Conservation (phyloP, 768 basidiomycete genomes). For the Plicaturopsis crispa region DNA sequence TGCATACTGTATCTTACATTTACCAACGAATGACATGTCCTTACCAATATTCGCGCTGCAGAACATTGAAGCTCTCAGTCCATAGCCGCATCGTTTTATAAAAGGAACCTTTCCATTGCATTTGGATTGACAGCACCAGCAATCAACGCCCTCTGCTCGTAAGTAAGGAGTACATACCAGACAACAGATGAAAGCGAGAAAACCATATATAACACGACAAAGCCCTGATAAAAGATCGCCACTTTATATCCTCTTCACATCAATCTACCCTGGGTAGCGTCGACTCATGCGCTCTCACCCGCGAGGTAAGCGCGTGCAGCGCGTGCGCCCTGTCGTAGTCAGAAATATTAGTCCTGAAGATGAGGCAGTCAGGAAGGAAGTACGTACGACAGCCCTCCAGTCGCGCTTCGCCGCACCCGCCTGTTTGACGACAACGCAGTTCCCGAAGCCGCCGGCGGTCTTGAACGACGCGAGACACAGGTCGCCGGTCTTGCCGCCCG, state of each 20-base stretch:
- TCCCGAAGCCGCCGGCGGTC: conserved; percentile 44
- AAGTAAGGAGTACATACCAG: conserved; percentile 11
- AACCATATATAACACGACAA: not conserved
- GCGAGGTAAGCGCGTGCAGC: conserved; percentile 28
- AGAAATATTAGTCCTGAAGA: not conserved
- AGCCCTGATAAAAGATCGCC: no score
- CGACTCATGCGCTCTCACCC: conserved; percentile 18
- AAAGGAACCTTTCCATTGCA: no score
- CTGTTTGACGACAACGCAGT: conserved; percentile 41
- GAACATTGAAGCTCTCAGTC: no score
- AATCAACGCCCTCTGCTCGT: no score
- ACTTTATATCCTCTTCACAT: no score
- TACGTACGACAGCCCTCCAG: conserved; percentile 13
- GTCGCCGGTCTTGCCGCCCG: conserved; percentile 35
- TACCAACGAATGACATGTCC: no score
- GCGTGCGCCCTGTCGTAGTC: conserved; percentile 28
- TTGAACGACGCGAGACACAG: conserved; percentile 45
- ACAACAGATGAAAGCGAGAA: not conserved
- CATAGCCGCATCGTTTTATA: no score
- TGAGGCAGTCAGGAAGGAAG: not conserved
- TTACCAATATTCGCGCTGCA: no score
- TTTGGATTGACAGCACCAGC: no score
- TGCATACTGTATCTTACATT: no score
- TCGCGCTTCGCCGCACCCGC: conserved; percentile 8
- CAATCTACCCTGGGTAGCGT: no score